Evolutionary conservation across 129 eudicot genomes (phyloP).

Genomic region (Sambucus nigra): DNA sequence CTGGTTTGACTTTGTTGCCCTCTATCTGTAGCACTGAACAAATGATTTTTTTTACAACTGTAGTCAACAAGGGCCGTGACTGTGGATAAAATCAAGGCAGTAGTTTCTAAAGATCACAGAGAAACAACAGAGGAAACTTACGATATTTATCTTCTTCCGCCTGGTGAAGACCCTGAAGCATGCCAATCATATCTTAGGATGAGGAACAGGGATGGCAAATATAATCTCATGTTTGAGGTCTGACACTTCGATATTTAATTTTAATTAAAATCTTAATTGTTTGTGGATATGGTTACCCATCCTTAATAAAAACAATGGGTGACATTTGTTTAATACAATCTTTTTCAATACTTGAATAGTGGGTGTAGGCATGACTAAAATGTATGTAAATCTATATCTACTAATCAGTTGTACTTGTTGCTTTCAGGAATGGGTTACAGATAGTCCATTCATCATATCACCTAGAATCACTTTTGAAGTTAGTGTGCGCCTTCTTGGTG

Average conservation of each 20-base stretch:
- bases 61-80: conserved; percentile 68
- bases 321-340: not conserved
- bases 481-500: conserved; percentile 95
- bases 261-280: not conserved
- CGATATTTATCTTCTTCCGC: conserved; percentile 95
- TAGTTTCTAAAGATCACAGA: conserved; percentile 43
- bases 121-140: conserved; percentile 85
- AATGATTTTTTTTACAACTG: conserved; percentile 22
- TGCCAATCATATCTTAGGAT: conserved; percentile 92
- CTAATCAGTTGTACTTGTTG: conserved; percentile 9
- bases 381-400: not conserved
- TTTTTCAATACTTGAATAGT: not conserved
- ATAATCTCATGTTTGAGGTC: conserved; percentile 97
- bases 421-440: conserved; percentile 96
- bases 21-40: conserved; percentile 17
- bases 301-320: not conserved
- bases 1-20: conserved; percentile 10
- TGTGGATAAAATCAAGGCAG: conserved; percentile 66
- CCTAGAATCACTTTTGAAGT: conserved; percentile 98
- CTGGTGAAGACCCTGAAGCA: conserved; percentile 97
- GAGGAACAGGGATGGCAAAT: conserved; percentile 96
- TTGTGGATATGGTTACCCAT: not conserved
- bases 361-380: too few species aligned
- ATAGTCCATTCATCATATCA: conserved; percentile 92
- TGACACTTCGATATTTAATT: not conserved